These are phyloP conservation scores for Dothistroma pini DNA, from an alignment of 2,329 filamentous ascomycete species.

Conservation along the genomic window DNA sequence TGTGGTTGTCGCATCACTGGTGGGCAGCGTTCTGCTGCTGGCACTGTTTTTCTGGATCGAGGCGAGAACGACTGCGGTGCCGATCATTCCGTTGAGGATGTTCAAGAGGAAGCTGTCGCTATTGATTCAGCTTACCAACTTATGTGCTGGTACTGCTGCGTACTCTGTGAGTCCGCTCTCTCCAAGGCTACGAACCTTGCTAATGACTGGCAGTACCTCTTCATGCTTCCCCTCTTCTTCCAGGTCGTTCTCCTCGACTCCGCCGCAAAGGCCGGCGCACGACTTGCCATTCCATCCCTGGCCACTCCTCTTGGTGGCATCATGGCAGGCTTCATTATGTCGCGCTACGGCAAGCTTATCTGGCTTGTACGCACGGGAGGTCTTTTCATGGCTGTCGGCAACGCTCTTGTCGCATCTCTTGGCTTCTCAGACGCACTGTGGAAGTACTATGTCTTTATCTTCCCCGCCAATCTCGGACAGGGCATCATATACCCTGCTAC, in stretches of 20 bases:
- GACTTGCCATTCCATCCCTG: slow-evolving; percentile 45
- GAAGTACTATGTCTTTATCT: slow-evolving; percentile 46
- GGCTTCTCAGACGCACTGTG: slow-evolving; percentile 42
- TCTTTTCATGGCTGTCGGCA: slow-evolving; percentile 44
- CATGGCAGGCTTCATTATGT: slow-evolving; percentile 47
- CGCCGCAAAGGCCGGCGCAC: slow-evolving; percentile 43
- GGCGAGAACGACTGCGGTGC: slow-evolving; percentile 41
- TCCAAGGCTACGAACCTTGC: background rate
- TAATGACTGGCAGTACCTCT: slow-evolving; percentile 38
- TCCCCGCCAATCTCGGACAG: slow-evolving; percentile 47
- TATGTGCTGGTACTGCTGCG: slow-evolving; percentile 58
- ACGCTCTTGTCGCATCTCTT: slow-evolving; percentile 40
- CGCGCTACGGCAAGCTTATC: slow-evolving; percentile 44
- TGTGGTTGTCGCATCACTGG: slow-evolving; percentile 41
- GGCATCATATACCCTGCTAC: slow-evolving; percentile 48
- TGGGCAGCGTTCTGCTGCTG: slow-evolving; percentile 39
- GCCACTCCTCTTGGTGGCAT: slow-evolving; percentile 45
- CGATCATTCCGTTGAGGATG: slow-evolving; percentile 49
- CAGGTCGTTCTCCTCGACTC: slow-evolving; percentile 65
- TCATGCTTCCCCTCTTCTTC: slow-evolving; percentile 51
- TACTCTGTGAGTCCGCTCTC: slow-evolving; percentile 52
- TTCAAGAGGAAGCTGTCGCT: slow-evolving; percentile 54
- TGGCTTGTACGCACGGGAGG: slow-evolving; percentile 41
- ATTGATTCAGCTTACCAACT: slow-evolving; percentile 56
- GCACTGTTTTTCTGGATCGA: slow-evolving; percentile 40